Evolutionary conservation across 2,329 filamentous ascomycete species (phyloP), one percentile per base, ranked within the genome.

Genomic region (Myriosclerotinia scirpicola): DNA sequence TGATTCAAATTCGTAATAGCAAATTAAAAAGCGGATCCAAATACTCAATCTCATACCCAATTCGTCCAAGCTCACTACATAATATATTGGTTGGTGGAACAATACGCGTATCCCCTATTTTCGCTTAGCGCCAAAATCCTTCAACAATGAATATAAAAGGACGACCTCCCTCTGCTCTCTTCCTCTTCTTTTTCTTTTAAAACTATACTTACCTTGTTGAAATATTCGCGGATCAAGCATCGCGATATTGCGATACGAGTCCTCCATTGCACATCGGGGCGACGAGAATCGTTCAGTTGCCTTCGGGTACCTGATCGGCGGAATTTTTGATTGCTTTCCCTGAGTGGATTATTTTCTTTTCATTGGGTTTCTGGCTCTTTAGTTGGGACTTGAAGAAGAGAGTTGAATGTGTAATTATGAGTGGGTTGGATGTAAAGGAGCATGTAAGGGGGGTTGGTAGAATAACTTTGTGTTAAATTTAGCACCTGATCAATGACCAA

Each of bases 191-290:
- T 46, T 70, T 67, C 11, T 9, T 36, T 75, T n/a, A n/a, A n/a
- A n/a, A n/a, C n/a, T 71, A 78, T 78, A 78, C 77, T 78, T 78
- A 78, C 77, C 76, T 77, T 77, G 67, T 75, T 72, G 67, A 68
- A 68, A 67, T 54, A 14, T 26, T 42, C 62, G 55, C 64, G 63
- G 76, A 69, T 77, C 77, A 77, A 68, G 73, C 71, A 74, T 74
- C 68, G 64, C 34, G 61, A 52, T 65, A 42, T 50, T 65, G 72
- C 73, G 66, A 66, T 72, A 75, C 72, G 78, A 81, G 79, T 79
- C 81, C 82, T 84, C 80, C 82, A 84, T 84, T 84, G 82, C 82
- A 84, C 82, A 84, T 73, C 81, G 82, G 78, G 82, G 82, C 74
- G 81, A 79, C 80, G 78, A 80, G 73, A 75, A 70, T 72, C 65